These are phyloP conservation scores for Hylodesmum podocarpum DNA, from an alignment of 306 rosid genomes.

Conservation along the genomic window DNA sequence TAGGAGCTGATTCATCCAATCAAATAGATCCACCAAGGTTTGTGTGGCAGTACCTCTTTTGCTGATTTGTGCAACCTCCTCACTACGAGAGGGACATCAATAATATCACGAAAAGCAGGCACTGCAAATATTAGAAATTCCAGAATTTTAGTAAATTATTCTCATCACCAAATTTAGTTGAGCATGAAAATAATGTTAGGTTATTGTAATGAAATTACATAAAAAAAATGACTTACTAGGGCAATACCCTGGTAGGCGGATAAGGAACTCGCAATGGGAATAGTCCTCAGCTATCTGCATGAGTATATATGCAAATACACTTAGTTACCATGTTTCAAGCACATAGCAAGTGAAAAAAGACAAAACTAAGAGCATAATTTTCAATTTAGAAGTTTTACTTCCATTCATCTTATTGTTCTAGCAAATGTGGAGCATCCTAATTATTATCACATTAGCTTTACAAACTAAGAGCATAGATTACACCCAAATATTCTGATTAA, in stretches of 20 bases:
- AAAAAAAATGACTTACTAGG: slow-evolving; percentile 63
- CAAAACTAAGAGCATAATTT: background rate
- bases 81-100: slow-evolving; percentile 94
- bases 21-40: slow-evolving; percentile 26
- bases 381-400: background rate
- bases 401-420: background rate
- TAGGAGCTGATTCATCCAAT: slow-evolving; percentile 19
- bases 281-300: slow-evolving; percentile 94
- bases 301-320: slow-evolving; percentile 13
- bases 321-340: slow-evolving; percentile 24
- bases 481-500: background rate
- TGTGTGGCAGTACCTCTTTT: slow-evolving; percentile 64
- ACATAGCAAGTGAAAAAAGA: background rate
- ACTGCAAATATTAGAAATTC: slow-evolving; percentile 45
- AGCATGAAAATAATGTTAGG: slow-evolving; percentile 6
- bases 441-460: background rate
- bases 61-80: slow-evolving; percentile 87
- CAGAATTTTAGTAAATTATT: slow-evolving; percentile 16
- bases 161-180: background rate
- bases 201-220: background rate
- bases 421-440: background rate
- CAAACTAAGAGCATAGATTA: background rate
- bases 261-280: slow-evolving; percentile 92
- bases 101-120: slow-evolving; percentile 94
- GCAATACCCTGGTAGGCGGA: slow-evolving; percentile 97